Evolutionary conservation across 805 yeast species (phyloP), one percentile per base, ranked within the genome.

Genomic region (Suhomyces sp.): DNA sequence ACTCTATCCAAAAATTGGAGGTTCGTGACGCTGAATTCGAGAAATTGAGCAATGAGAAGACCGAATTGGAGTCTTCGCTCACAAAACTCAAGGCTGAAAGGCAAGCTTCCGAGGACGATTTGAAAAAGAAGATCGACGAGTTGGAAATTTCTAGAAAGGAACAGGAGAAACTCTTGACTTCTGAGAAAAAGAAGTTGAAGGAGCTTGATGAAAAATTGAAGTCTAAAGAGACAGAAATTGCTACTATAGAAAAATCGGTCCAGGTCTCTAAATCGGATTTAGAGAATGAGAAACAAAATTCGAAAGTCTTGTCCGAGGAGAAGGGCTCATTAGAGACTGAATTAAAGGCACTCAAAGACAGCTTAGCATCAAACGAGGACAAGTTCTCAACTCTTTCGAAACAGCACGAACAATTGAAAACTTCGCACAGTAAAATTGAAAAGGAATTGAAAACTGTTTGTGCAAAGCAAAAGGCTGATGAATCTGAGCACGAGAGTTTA

Each of bases 171-270:
- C 66, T 60, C 27, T 62, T 58, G 40, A 57, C 53, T 29, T 54
- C 52, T 15, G 54, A 61, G 31, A 35, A 58, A 6, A 55, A 52
- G 9, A 59, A 57, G 26, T 47, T 70, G 1, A 46, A 59, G 1
- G 56, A 61, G 1, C 55, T 70, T 13, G 70, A 73, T 44, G 53
- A 50, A 4, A 72, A 71, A 26, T 58, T 75, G 5, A 47, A 55
- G 9, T 15, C 22, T 3, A 44, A 44, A 27, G 15, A 15, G 6
- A 6, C 27, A 5, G 47, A 24, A 6, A 4, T 26, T 13, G 24
- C 8, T n/a, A 8, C 9, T 4, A 6, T 44, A 26, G 38, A 44
- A 10, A 15, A n/a, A n/a, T 7, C n/a, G 15, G 22, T 8, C 27
- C 10, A 15, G n/a, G 13, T 17, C 8, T 24, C 15, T 8, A 4